A percentile compares a stretch with the other conserved stretches of the same genome.
phyloP scores from a whole-genome alignment of 352 stramenopile genomes.

The Globisporangium rhizosaccharum region DNA sequence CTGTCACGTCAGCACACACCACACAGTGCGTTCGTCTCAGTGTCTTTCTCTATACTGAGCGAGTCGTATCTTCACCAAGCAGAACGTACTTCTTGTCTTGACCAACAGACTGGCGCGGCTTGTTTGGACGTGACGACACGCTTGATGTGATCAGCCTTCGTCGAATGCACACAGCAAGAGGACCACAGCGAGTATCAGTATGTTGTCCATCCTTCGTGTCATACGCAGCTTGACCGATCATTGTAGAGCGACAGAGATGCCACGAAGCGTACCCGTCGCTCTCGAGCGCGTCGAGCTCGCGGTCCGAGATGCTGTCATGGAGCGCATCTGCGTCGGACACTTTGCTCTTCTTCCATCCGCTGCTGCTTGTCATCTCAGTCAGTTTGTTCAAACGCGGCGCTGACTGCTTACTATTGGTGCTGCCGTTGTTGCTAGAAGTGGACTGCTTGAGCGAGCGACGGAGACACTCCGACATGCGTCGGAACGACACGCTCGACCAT shows the following conservation, averaged over 20 bases:
- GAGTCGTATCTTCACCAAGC: background rate
- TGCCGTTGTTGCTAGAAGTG: background rate
- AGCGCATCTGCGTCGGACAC: constrained; percentile 8
- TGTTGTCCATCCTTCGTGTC: too few relatives aligned
- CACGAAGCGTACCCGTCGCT: constrained; percentile 6
- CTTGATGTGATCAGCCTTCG: constrained; percentile 8
- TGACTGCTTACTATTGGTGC: background rate
- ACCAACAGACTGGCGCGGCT: constrained; percentile 9
- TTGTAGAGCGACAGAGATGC: too few relatives aligned
- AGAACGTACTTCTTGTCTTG: constrained; percentile 30
- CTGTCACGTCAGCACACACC: constrained; percentile 11
- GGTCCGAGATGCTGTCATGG: constrained; percentile 6
- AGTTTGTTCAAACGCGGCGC: constrained; percentile 2
- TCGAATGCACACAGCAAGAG: background rate
- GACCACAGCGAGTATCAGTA: background rate
- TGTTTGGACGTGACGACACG: constrained; percentile 3
- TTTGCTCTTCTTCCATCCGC: constrained; percentile 14
- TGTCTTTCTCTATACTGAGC: background rate
- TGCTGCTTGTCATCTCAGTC: constrained; percentile 1
- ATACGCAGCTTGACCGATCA: too few relatives aligned
- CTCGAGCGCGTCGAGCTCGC: constrained; percentile 14
- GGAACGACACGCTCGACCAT: constrained; percentile 17
- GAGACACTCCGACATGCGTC: constrained; percentile 7
- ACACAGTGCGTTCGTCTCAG: background rate
- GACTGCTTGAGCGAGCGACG: constrained; percentile 12